A percentile compares a stretch with the other conserved stretches of the same genome.
Evolutionary conservation across 208 protist genomes (phyloP).

Genomic region (Trypanosoma rangeli): DNA sequence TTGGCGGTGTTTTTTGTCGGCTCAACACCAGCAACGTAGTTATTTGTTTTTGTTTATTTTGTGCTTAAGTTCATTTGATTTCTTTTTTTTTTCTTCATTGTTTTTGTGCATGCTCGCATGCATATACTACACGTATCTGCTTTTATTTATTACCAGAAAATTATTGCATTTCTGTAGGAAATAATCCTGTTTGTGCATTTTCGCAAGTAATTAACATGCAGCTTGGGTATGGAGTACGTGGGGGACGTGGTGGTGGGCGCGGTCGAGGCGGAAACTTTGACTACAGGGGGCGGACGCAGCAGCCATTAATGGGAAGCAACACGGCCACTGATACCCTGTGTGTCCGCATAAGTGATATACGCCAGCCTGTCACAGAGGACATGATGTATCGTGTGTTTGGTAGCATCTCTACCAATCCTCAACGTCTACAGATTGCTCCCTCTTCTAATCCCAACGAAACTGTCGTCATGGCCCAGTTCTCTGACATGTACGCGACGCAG

Average conservation of each 20-base stretch:
- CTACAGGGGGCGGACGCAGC: conserved; percentile 16
- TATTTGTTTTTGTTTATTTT: conserved; percentile 2
- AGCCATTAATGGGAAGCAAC: conserved; percentile 25
- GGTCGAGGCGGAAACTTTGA: conserved; percentile 27
- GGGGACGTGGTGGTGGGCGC: conserved; percentile 47
- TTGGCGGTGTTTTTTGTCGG: background rate
- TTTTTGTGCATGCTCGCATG: background rate
- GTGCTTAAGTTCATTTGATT: background rate
- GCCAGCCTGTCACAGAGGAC: conserved; percentile 82
- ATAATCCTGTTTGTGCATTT: conserved; percentile 12
- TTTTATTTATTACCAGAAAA: background rate
- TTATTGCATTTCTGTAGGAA: background rate
- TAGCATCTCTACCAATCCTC: conserved; percentile 63
- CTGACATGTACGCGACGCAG: conserved; percentile 56
- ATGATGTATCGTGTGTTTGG: conserved; percentile 87
- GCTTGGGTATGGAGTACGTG: conserved; percentile 37
- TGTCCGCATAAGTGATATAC: conserved; percentile 74
- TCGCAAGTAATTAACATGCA: conserved; percentile 24
- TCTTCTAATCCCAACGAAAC: conserved; percentile 60
- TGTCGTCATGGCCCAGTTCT: conserved; percentile 75
- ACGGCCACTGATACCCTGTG: conserved; percentile 64
- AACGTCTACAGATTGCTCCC: conserved; percentile 57
- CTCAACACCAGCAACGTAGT: background rate
- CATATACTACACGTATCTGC: background rate
- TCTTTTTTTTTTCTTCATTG: conserved; percentile 5